Evolutionary conservation across 1,284 basidiomycete species (phyloP).

Genomic region (Trichosporon ovoides): DNA sequence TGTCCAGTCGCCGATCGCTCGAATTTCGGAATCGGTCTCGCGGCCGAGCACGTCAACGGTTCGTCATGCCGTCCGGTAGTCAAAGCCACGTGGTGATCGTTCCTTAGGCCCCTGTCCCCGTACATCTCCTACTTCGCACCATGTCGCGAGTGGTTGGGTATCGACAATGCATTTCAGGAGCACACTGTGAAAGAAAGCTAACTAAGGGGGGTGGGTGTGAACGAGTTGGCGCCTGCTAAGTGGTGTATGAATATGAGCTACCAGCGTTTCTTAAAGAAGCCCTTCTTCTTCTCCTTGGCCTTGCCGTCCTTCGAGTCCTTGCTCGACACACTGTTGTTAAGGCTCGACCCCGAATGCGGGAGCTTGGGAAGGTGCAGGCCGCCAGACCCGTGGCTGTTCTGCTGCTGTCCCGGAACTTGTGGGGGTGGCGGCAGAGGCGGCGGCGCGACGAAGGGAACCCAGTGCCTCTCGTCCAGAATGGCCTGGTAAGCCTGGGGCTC

Average conservation of each 20-base stretch:
- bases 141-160: neutral
- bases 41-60: slow-evolving; percentile 3
- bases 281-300: slow-evolving; percentile 61
- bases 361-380: slow-evolving; percentile 22
- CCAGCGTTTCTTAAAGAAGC: slow-evolving; percentile 56
- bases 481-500: slow-evolving; percentile 65
- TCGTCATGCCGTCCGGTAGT: neutral
- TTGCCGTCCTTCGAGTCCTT: slow-evolving; percentile 42
- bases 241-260: neutral
- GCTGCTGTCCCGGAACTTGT: slow-evolving; percentile 22
- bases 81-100: neutral
- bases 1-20: neutral
- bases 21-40: slow-evolving; percentile 1
- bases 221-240: neutral
- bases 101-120: neutral
- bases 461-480: slow-evolving; percentile 45
- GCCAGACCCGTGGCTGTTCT: slow-evolving; percentile 17
- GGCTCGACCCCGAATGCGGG: slow-evolving; percentile 6
- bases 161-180: slow-evolving; percentile 1
- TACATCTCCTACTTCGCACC: neutral
- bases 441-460: slow-evolving; percentile 47
- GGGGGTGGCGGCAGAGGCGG: slow-evolving; percentile 41
- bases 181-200: neutral
- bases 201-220: neutral
- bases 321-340: slow-evolving; percentile 9